Conservation (phyloP, 345 rosid genomes). For the Eucalyptus cloeziana region DNA sequence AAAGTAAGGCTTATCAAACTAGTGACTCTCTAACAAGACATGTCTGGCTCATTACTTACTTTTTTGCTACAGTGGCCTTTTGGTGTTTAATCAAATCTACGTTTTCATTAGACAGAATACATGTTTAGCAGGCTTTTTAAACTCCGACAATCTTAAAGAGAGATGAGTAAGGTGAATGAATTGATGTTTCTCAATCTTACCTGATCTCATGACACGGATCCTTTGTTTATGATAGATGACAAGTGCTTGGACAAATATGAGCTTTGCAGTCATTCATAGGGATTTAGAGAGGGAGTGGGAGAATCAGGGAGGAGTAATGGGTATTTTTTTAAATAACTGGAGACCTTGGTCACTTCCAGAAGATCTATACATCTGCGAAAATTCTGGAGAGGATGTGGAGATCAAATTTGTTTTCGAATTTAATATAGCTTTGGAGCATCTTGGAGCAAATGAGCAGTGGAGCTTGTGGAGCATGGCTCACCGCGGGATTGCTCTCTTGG, state of each 20-base stretch:
- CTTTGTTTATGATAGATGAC: conserved; percentile 95
- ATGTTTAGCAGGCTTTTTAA: neutral
- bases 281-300: conserved; percentile 89
- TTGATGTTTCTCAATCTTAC: conserved; percentile 41
- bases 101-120: neutral
- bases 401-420: conserved; percentile 38
- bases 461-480: conserved; percentile 95
- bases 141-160: conserved; percentile 4
- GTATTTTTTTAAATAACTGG: conserved; percentile 41
- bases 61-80: neutral
- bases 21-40: neutral
- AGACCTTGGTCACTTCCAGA: conserved; percentile 69
- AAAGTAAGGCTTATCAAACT: neutral
- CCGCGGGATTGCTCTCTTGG: conserved; percentile 88
- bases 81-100: neutral
- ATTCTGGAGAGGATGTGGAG: conserved; percentile 53
- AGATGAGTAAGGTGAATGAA: conserved; percentile 46
- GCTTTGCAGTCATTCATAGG: conserved; percentile 93
- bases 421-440: conserved; percentile 79
- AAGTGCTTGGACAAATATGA: conserved; percentile 88
- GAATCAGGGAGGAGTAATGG: conserved; percentile 68
- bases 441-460: conserved; percentile 66
- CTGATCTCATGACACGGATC: conserved; percentile 73
- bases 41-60: neutral
- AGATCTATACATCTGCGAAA: conserved; percentile 43